These are phyloP conservation scores for Yarrowia sp. DNA, from an alignment of 805 yeast genomes.

Conservation along the genomic window DNA sequence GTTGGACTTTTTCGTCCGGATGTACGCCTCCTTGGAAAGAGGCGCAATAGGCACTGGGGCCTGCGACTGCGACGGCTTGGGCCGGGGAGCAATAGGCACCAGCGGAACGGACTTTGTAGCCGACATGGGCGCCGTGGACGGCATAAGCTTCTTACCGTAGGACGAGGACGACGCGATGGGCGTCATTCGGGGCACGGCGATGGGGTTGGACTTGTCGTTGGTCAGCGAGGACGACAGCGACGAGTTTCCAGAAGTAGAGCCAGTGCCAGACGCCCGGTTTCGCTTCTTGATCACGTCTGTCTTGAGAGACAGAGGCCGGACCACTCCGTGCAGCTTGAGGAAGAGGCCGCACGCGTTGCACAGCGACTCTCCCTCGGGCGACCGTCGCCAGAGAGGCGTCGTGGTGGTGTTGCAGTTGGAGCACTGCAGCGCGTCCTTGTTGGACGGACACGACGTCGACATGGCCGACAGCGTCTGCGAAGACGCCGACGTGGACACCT, in stretches of 20 bases:
- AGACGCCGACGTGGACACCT: constrained; percentile 18
- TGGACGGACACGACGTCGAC: constrained; percentile 9
- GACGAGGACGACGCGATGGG: constrained; percentile 7
- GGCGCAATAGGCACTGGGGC: constrained; percentile 25
- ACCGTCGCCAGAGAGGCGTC: constrained; percentile 94
- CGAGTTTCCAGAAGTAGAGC: constrained; percentile 9
- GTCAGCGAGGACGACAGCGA: constrained; percentile 22
- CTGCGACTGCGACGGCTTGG: constrained; percentile 11
- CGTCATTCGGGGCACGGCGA: constrained; percentile 26
- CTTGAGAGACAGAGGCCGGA: constrained; percentile 87
- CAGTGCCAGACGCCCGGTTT: constrained; percentile 50
- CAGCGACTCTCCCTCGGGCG: constrained; percentile 88
- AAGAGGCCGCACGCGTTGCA: constrained; percentile 97
- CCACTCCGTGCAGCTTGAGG: constrained; percentile 89
- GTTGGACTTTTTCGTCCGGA: constrained; percentile 19
- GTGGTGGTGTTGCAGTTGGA: constrained; percentile 89
- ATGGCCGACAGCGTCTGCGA: constrained; percentile 10
- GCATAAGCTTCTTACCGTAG: constrained; percentile 22
- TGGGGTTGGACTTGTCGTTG: constrained; percentile 6
- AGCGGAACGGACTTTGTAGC: constrained; percentile 21
- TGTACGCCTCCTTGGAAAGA: constrained; percentile 23
- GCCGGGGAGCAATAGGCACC: constrained; percentile 18
- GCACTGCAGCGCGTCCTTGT: constrained; percentile 43
- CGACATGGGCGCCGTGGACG: constrained; percentile 14
- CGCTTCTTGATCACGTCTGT: constrained; percentile 93